phyloP scores from a whole-genome alignment of 345 rosid species.

The Noccaea bulbosa region DNA sequence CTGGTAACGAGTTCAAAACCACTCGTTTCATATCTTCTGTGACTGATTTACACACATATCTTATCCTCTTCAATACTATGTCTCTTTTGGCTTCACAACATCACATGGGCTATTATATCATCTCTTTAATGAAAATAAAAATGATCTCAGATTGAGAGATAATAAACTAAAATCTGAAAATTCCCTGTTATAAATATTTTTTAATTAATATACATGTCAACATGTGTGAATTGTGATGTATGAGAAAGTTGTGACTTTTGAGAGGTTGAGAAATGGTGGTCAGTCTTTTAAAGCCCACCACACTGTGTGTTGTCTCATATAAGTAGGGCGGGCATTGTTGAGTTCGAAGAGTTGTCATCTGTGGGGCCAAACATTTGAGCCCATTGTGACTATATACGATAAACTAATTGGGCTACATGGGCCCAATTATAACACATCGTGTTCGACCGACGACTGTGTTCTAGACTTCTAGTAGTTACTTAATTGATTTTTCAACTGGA shows the following conservation, averaged over 20 bases:
- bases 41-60: slow-evolving; percentile 30
- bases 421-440: slow-evolving; percentile 12
- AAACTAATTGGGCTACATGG: slow-evolving; percentile 34
- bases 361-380: slow-evolving; percentile 38
- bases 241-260: slow-evolving; percentile 18
- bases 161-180: no score
- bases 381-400: slow-evolving; percentile 6
- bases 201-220: no score
- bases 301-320: slow-evolving; percentile 16
- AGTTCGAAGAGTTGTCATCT: slow-evolving; percentile 23
- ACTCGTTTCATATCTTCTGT: slow-evolving; percentile 34
- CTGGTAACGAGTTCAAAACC: slow-evolving; percentile 20
- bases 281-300: slow-evolving; percentile 31
- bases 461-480: slow-evolving; percentile 2
- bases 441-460: not conserved
- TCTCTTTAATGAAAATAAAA: not conserved
- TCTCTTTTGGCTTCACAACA: not conserved
- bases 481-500: slow-evolving; percentile 8
- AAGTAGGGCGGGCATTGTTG: slow-evolving; percentile 23
- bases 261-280: slow-evolving; percentile 17
- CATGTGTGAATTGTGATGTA: not conserved
- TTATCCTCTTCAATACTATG: slow-evolving; percentile 17
- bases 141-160: no score
- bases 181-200: no score
- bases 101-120: not conserved